These are phyloP conservation scores for Daldinia caldariorum DNA, from an alignment of 495 filamentous ascomycete genomes.

Conservation along the genomic window DNA sequence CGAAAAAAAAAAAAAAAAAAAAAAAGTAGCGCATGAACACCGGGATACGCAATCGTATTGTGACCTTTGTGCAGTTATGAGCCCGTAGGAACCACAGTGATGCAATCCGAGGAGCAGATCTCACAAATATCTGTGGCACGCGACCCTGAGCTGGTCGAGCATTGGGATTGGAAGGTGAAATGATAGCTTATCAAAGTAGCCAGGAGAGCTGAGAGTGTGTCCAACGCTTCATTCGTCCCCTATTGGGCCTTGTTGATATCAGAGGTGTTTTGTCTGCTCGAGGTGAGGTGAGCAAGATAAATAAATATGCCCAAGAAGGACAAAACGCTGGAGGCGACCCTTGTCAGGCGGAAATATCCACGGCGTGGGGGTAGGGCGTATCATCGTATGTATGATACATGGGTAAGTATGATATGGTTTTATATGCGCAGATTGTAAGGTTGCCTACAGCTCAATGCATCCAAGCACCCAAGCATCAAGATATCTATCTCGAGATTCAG, in stretches of 20 bases:
- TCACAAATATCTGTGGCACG: conserved; percentile 19
- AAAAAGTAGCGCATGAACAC: conserved; percentile 5
- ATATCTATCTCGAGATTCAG: background rate
- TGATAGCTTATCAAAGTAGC: conserved; percentile 11
- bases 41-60: conserved; percentile 1
- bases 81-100: conserved; percentile 6
- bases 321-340: conserved; percentile 2
- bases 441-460: conserved; percentile 3
- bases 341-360: conserved; percentile 12
- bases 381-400: background rate
- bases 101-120: conserved; percentile 9
- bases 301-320: conserved; percentile 11
- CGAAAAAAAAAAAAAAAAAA: too few species aligned
- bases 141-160: conserved; percentile 12
- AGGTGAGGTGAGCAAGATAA: conserved; percentile 27
- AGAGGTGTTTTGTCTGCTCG: conserved; percentile 22
- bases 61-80: conserved; percentile 3
- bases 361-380: conserved; percentile 11
- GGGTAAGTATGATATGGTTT: background rate
- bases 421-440: conserved; percentile 8
- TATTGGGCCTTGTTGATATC: conserved; percentile 1
- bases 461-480: background rate
- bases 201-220: conserved; percentile 4
- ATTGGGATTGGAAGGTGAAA: conserved; percentile 8
- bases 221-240: conserved; percentile 5